Evolutionary conservation across 306 rosid species (phyloP), one percentile per base, ranked within the genome.

Genomic region (Clitoria ternatea): DNA sequence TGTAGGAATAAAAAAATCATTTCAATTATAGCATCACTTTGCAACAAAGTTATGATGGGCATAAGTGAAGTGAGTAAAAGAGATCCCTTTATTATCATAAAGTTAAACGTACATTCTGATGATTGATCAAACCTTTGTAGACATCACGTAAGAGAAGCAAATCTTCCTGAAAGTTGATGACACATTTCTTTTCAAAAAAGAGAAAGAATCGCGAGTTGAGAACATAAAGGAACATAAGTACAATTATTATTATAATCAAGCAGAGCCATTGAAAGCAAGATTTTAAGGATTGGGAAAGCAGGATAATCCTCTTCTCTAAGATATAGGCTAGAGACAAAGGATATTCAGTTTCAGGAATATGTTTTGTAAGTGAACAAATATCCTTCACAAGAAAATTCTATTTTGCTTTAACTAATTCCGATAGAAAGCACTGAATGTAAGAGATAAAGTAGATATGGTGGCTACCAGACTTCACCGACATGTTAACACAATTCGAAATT

Each of bases 221-320:
- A 4, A 2, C 10, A 69, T 43, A 15, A 69, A 23, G 50, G 19
- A 1, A 42, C 56, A 1, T 3, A 55, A 4, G 9, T 9, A 1
- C 14, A 40, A n/a, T n/a, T n/a, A n/a, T n/a, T 0, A 7, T 12
- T 12, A 6, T 54, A 40, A 54, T 17, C 6, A 10, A 42, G 5
- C 43, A 70, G 39, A 11, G 66, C 66, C 18, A 22, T 60, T 10
- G 76, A 56, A 55, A 17, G 40, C 66, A 55, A 70, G n/a, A 45
- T 18, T 33, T 42, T 60, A 13, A 70, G 7, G 0, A 56, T 23
- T 2, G 18, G 27, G 56, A 45, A 70, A 17, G 52, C 53, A 7
- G 83, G 13, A 73, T 69, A 11, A 69, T 64, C 40, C 75, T 33
- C 55, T 47, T 82, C 80, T 82, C 79, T 70, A 82, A 70, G 61